These are phyloP conservation scores for Plasmodium gonderi DNA, from an alignment of 169 alveolate species.

Conservation along the genomic window DNA sequence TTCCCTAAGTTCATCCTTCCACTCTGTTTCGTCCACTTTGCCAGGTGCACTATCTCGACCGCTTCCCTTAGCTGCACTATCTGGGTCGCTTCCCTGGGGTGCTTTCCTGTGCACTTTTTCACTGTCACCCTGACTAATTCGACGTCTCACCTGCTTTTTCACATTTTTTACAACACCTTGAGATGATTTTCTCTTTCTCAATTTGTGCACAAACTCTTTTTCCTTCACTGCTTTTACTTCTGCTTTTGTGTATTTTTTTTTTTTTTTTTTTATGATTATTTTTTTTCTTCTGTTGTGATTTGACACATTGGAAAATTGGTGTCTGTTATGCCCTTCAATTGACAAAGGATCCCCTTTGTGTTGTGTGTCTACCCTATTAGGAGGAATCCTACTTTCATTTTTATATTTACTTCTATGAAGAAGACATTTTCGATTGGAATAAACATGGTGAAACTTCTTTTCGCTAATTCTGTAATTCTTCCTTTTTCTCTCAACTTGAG, in stretches of 20 bases:
- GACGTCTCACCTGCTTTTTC: background rate
- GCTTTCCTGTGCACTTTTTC: background rate
- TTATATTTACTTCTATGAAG: background rate
- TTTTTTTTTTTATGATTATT: background rate
- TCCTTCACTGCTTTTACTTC: constrained; percentile 5
- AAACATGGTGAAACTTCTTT: background rate
- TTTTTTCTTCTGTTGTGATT: too few species aligned
- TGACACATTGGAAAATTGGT: too few species aligned
- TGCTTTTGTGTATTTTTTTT: background rate
- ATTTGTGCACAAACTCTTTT: background rate
- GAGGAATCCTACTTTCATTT: background rate
- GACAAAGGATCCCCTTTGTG: too few species aligned
- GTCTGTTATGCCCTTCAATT: too few species aligned
- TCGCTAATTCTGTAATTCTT: background rate
- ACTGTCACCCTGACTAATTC: background rate
- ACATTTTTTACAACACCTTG: background rate
- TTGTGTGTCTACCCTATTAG: too few species aligned
- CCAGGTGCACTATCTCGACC: background rate
- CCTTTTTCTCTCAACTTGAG: background rate
- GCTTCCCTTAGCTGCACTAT: background rate
- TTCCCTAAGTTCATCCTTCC: background rate
- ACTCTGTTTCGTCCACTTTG: background rate
- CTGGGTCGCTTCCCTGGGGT: background rate
- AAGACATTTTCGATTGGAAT: background rate
- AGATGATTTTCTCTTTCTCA: background rate